phyloP scores from a whole-genome alignment of 1,284 basidiomycete species.

The Ustilago cynodontis region DNA sequence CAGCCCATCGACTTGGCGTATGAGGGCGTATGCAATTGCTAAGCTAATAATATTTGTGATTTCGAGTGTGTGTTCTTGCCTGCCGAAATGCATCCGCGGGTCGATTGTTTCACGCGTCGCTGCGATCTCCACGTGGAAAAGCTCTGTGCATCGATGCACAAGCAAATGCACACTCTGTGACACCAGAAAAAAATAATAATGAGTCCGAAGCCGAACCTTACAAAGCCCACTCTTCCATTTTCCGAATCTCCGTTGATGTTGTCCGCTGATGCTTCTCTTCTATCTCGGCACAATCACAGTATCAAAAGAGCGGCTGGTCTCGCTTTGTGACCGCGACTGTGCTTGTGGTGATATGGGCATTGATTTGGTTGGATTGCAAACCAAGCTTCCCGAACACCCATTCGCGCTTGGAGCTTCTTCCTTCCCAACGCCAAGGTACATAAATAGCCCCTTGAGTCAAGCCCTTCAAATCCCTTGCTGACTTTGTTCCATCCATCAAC shows the following conservation, averaged over 20 bases:
- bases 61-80: not conserved
- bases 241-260: not conserved
- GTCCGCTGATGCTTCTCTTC: not conserved
- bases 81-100: not conserved
- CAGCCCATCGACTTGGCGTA: not conserved
- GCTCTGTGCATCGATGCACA: constrained; percentile 2
- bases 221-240: not conserved
- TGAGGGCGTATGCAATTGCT: not conserved
- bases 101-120: not conserved
- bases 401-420: not conserved
- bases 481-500: not conserved
- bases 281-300: not conserved
- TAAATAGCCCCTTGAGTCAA: not conserved
- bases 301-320: not conserved
- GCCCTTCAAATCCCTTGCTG: not conserved
- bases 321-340: not conserved
- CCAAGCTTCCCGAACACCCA: not conserved
- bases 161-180: too few relatives aligned
- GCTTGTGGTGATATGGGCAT: not conserved
- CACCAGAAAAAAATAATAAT: not conserved
- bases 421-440: not conserved
- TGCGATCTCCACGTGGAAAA: constrained; percentile 1
- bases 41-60: not conserved
- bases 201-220: not conserved
- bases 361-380: not conserved